Evolutionary conservation across 306 rosid species (phyloP).

Genomic region (Vigna trinervia): DNA sequence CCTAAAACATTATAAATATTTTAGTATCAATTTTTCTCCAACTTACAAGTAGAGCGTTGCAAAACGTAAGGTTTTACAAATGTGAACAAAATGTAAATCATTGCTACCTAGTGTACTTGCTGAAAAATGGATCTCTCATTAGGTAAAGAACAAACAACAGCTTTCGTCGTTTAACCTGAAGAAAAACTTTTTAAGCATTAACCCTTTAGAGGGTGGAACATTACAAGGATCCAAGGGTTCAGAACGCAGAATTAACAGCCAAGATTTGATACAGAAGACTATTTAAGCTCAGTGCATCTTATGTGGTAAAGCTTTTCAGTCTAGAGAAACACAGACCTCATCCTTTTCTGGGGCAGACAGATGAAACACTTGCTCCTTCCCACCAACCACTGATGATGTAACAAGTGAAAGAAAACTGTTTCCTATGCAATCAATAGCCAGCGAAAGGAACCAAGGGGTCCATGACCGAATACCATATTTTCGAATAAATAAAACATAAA

Average conservation of each 20-base stretch:
- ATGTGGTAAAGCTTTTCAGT: slow-evolving; percentile 31
- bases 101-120: slow-evolving; percentile 76
- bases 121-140: slow-evolving; percentile 97
- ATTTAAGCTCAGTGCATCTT: background rate
- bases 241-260: background rate
- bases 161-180: slow-evolving; percentile 82
- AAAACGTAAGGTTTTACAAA: background rate
- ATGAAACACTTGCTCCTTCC: slow-evolving; percentile 52
- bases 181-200: slow-evolving; percentile 42
- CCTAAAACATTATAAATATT: slow-evolving; percentile 51
- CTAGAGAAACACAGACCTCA: slow-evolving; percentile 70
- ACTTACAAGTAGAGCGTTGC: slow-evolving; percentile 9
- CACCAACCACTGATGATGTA: slow-evolving; percentile 49
- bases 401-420: slow-evolving; percentile 68
- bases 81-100: slow-evolving; percentile 28
- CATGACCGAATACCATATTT: slow-evolving; percentile 80
- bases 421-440: slow-evolving; percentile 68
- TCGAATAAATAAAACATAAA: slow-evolving; percentile 80
- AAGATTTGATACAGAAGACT: slow-evolving; percentile 11
- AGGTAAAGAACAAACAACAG: slow-evolving; percentile 81
- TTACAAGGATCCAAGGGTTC: slow-evolving; percentile 19
- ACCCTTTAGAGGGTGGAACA: slow-evolving; percentile 16
- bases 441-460: slow-evolving; percentile 92
- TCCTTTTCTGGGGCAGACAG: slow-evolving; percentile 76
- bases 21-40: slow-evolving; percentile 20